A percentile compares a stretch with the other conserved stretches of the same genome.
Evolutionary conservation across 768 basidiomycete species (phyloP).

Genomic region (Glaciozyma antarctica): DNA sequence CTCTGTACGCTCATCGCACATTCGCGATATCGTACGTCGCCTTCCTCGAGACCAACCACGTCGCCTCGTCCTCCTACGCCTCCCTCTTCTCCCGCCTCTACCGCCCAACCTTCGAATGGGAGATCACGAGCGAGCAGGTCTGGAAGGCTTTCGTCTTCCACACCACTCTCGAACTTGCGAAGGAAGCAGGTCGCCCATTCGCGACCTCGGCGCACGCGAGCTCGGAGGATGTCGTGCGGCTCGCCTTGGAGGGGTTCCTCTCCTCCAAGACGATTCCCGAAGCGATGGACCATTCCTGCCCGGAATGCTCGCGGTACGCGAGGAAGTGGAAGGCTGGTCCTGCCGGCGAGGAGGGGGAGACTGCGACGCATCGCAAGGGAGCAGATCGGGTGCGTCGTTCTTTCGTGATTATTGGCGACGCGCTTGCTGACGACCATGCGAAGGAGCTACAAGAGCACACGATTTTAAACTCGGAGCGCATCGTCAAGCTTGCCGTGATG

Average conservation of each 20-base stretch:
- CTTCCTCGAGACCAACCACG: background rate
- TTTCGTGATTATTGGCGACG: background rate
- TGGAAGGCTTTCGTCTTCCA: slow-evolving; percentile 14
- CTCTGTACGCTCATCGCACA: background rate
- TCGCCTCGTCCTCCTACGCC: background rate
- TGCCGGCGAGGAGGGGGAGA: background rate
- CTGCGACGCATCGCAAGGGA: background rate
- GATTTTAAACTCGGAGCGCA: background rate
- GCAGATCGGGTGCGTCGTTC: background rate
- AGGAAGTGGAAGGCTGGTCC: background rate
- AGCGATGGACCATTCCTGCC: slow-evolving; percentile 1
- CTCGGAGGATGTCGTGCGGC: slow-evolving; percentile 3
- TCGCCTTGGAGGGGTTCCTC: slow-evolving; percentile 9
- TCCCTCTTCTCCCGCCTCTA: background rate
- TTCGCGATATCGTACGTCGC: background rate
- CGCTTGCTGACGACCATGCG: background rate
- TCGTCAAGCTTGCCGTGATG: slow-evolving; percentile 13
- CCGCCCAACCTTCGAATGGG: background rate
- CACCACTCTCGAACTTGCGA: background rate
- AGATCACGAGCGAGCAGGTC: background rate
- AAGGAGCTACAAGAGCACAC: slow-evolving; percentile 2
- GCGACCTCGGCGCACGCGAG: background rate
- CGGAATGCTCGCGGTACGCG: background rate
- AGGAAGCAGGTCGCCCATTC: background rate
- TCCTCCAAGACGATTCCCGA: background rate